Base-by-base conservation (phyloP, 2,329 filamentous ascomycete species). In the Fusarium dimerum region DNA sequence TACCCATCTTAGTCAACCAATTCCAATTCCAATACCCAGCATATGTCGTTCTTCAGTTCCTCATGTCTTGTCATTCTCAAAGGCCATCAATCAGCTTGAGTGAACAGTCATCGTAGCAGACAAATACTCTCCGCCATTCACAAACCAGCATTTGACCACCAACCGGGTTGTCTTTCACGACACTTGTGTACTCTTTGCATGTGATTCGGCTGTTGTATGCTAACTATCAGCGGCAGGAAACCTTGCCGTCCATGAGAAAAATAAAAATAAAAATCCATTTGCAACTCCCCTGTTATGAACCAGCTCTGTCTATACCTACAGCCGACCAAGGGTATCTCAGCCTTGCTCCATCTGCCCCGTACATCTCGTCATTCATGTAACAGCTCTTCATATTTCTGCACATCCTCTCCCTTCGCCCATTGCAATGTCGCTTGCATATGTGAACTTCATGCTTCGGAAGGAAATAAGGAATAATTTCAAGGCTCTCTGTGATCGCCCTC, bases 321-420 rank as follows among this genome's bases (percentile, higher is more conserved):
- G 58, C 57, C 66, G 60, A 68, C 57, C 59, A 65, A 66, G 69
- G 70, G 70, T 72, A 72, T 72, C 67, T 66, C 59, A 64, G 59
- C 60, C 60, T 62, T 63, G 56, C 58, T 54, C 56, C 54, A 36
- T 51, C 56, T 48, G 45, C 54, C 46, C 43, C 50, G 29, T 42
- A 26, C 7, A 26, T 58, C 44, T 54, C 55, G 26, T 52, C 43
- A 54, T 47, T 45, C 47, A 48, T 57, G 43, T 63, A 50, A 63
- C 53, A 64, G 38, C 41, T 47, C 43, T 48, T 45, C 45, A 52
- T 53, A 40, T 47, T 55, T 52, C 50, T 55, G 38, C 57, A 42
- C 45, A 43, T 49, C 36, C 32, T 48, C 32, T 32, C 40, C 50
- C 42, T 42, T 49, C 36, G 20, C 44, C 41, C 45, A 20, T 16